Conservation (phyloP, 192 early-diverging fungal genomes). For the Coemansia sp. region DNA sequence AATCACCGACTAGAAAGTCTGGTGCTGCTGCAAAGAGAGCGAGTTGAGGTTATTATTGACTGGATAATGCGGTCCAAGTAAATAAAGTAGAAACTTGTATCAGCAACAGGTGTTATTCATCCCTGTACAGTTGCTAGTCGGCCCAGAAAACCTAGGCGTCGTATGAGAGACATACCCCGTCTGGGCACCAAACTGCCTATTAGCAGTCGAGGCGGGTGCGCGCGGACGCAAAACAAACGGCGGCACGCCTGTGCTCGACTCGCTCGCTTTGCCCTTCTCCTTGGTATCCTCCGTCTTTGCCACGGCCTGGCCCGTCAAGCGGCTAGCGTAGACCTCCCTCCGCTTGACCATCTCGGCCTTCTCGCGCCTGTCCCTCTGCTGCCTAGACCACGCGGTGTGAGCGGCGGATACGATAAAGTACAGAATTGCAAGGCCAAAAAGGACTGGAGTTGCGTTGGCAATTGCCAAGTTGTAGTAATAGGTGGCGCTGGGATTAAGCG, state of each 20-base stretch:
- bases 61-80: slow-evolving; percentile 15
- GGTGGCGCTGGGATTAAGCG: neutral
- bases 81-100: neutral
- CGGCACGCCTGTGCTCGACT: neutral
- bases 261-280: slow-evolving; percentile 1
- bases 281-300: neutral
- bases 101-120: neutral
- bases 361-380: slow-evolving; percentile 2
- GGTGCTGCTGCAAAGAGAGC: slow-evolving; percentile 38
- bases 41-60: slow-evolving; percentile 31
- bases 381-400: neutral
- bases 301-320: neutral
- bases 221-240: slow-evolving; percentile 21
- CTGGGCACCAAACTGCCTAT: slow-evolving; percentile 24
- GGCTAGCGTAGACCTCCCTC: slow-evolving; percentile 8
- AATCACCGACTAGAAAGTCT: slow-evolving; percentile 32
- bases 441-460: neutral
- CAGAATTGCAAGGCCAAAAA: neutral
- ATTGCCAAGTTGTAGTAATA: slow-evolving; percentile 4
- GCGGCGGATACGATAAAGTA: neutral
- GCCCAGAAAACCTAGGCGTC: neutral
- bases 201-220: slow-evolving; percentile 13
- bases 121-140: neutral
- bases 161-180: neutral
- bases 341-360: slow-evolving; percentile 2